Evolutionary conservation across 1,284 basidiomycete species (phyloP).

Genomic region (Porogramme epimiltina): DNA sequence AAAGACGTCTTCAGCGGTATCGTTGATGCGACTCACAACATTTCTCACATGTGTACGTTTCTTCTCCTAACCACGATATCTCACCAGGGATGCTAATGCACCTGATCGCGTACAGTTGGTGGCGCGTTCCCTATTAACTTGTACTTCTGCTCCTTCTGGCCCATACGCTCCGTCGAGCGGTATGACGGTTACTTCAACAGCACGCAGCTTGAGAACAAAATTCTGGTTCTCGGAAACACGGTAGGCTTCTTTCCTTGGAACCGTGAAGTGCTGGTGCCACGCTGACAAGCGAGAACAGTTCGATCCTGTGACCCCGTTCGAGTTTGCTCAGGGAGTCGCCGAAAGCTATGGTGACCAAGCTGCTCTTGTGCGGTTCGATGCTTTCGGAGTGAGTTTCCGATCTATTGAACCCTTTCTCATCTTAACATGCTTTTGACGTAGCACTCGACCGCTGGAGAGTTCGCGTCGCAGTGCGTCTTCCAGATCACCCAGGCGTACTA

Average conservation of each 20-base stretch:
- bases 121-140: constrained; percentile 1
- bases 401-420: too few species aligned
- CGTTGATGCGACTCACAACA: constrained; percentile 12
- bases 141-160: constrained; percentile 17
- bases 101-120: constrained; percentile 6
- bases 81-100: neutral
- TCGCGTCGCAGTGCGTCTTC: neutral
- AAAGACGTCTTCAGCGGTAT: constrained; percentile 19
- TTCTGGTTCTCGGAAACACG: constrained; percentile 23
- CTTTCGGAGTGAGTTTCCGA: constrained; percentile 20
- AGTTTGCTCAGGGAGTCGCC: constrained; percentile 15
- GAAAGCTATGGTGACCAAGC: constrained; percentile 18
- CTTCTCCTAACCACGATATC: neutral
- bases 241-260: neutral
- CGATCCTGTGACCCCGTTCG: constrained; percentile 23
- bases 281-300: constrained; percentile 12
- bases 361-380: constrained; percentile 19
- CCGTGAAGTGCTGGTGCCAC: neutral
- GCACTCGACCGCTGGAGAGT: neutral
- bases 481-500: neutral
- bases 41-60: constrained; percentile 24
- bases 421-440: neutral
- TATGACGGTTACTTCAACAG: constrained; percentile 24
- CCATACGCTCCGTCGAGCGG: constrained; percentile 24
- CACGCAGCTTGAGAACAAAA: constrained; percentile 19